Base-by-base conservation (phyloP, 805 yeast species). In the Candida coquimbonensis region DNA sequence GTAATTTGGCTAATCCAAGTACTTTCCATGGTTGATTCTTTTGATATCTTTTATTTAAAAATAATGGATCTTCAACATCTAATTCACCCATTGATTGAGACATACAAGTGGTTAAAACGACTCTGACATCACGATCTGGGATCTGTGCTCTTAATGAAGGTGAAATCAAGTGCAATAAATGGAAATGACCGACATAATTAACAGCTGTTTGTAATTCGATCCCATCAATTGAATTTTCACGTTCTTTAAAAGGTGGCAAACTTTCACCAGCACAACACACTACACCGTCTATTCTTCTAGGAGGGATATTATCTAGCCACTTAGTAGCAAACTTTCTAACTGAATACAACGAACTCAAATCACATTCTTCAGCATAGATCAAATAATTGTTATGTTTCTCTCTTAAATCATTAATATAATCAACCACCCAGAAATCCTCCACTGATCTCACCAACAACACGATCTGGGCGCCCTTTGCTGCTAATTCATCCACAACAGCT, bases 251-350 rank as follows among this genome's bases (percentile, higher is more conserved):
- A 39, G 78, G 72, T 0, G 99, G 98, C 46, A 81, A 68, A 49
- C 81, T 72, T 44, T 87, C 90, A 8, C 87, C 90, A 2, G 97
- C 96, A 66, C 89, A 80, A 58, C 96, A 86, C 1, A 93, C 64
- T 27, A 93, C 77, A 46, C 95, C 95, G 64, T 93, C 99, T 39
- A 93, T 69, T 45, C 99, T 67, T 56, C 99, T 74, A 11, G 96
- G 93, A 3, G 96, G 95, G 31, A 80, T 69, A 58, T 86, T 89
- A 62, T 93, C 95, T 48, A 93, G 72, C 98, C 98, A 93, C 49
- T 74, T 80, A 2, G 98, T 90, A 27, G 96, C 97, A 69, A 93
- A 93, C 59, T 81, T 80, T 55, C 99, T 74, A 12, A 93, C 75
- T 3, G 89, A 80, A 59, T 81, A 69, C 46, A 93, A 68, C 45